Evolutionary conservation across 2,329 filamentous ascomycete species (phyloP).

Genomic region (Fulvia fulva): DNA sequence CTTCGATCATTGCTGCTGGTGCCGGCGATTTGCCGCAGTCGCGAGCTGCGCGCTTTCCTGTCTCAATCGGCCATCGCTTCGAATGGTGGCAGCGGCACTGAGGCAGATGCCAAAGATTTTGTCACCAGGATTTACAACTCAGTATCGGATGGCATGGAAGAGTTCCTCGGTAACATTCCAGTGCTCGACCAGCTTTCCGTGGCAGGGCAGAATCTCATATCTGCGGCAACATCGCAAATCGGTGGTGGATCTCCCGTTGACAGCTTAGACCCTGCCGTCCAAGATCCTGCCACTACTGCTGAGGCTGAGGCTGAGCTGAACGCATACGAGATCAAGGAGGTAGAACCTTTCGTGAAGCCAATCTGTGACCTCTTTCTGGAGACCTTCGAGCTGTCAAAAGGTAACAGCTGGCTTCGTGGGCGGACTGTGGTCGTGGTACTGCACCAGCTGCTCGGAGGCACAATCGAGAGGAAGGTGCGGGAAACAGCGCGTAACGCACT

Average conservation of each 20-base stretch:
- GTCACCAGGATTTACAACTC: conserved; percentile 95
- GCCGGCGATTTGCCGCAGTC: conserved; percentile 89
- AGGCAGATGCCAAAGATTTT: conserved; percentile 70
- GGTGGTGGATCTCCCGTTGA: conserved; percentile 40
- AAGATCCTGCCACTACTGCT: conserved; percentile 51
- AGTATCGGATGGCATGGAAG: conserved; percentile 95
- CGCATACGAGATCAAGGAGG: conserved; percentile 83
- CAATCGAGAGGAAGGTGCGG: conserved; percentile 90
- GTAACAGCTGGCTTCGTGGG: conserved; percentile 95
- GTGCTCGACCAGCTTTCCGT: conserved; percentile 91
- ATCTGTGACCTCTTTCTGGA: conserved; percentile 98
- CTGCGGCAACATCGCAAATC: conserved; percentile 60
- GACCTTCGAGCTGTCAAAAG: conserved; percentile 87
- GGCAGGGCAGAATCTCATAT: conserved; percentile 85
- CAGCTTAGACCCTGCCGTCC: conserved; percentile 36
- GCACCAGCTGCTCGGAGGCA: conserved; percentile 91
- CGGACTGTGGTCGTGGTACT: conserved; percentile 93
- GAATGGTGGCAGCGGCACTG: conserved; percentile 56
- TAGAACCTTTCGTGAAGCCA: conserved; percentile 95
- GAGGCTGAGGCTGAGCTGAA: conserved; percentile 93
- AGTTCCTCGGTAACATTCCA: conserved; percentile 92
- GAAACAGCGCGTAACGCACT: conserved; percentile 72
- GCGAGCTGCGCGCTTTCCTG: conserved; percentile 86
- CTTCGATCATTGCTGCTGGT: conserved; percentile 67
- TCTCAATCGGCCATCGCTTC: conserved; percentile 73